Base-by-base conservation (phyloP, 306 rosid genomes). In the Casuarina equisetifolia region DNA sequence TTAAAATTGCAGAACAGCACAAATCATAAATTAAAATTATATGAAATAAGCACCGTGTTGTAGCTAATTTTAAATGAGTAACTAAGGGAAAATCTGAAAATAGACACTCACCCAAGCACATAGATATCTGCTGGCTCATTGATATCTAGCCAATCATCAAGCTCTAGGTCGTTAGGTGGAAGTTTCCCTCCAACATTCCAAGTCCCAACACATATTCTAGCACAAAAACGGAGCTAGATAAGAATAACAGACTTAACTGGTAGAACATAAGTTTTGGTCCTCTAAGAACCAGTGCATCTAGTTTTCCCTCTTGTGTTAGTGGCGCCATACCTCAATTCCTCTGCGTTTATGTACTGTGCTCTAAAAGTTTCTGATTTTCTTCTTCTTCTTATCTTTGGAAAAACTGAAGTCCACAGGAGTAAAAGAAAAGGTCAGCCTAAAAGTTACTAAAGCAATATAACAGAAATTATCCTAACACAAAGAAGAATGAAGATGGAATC, bases 141-240 rank as follows among this genome's bases (percentile, higher is more conserved):
- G 62, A 78, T 70, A 76, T 79, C 93, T 64, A 94, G 48, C 98
- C 93, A 94, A 61, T 89, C 93, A 82, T 92, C 98, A 70, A 94
- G 89, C 77, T 94, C 97, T 38, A 90, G 74, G 81, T 92, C 97
- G 72, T 89, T 93, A 2, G 96, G 91, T 36, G 97, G 97, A 82
- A 82, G 80, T 78, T 81, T 85, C 76, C 98, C 98, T 74, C 93
- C 98, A 25, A 89, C 95, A 77, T 94, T 94, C 98, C 98, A 94
- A 76, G 98, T 94, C 53, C 91, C 96, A 53, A 79, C 91, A 72
- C 95, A 78, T 83, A 94, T 78, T 85, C 98, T 94, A 74, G 13
- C 49, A 69, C 19, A 84, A 50, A 80, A 79, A 84, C 44, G 59
- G 32, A 70, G 10, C 52, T 71, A 74, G 77, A 74, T 79, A 68